Evolutionary conservation across 768 basidiomycete species (phyloP), one percentile per base, ranked within the genome.

Genomic region (Calocybe cyanea): DNA sequence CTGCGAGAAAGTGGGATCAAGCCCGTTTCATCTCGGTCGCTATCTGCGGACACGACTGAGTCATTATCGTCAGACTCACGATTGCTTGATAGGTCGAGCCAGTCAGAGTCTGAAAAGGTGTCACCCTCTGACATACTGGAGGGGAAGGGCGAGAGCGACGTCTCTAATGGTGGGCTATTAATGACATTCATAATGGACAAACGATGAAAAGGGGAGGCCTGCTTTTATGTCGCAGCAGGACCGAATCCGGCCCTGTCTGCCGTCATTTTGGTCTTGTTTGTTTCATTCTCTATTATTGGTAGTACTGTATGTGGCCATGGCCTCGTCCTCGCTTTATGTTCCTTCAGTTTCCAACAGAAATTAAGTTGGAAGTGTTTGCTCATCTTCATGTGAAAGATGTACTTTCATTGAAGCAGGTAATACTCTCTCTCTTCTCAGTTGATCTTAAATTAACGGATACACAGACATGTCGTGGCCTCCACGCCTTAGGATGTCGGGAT

Each of bases 21-120:
- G 49, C 55, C 62, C 49, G 63, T 60, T 61, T 76, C 76, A 57
- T 81, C 81, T 62, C 67, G 80, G 73, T 85, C 83, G 58, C 76
- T 79, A 60, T 74, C 79, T 51, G 71, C 68, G 52, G 80, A 80
- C 53, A 69, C 76, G 60, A 81, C 64, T 45, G 84, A 86, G 58
- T 85, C 83, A 62, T 78, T 80, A 66, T 83, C 80, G 58, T 84
- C 85, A 28, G 84, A 85, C 44, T 80, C 80, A 54, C 77, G 78
- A 61, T 76, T 79, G 57, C 80, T 82, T 23, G 83, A 69, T 54
- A 90, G 75, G 57, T 89, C 87, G 57, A 87, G 82, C 87, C 87
- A 90, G 64, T 90, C 87, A 23, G 84, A 87, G 68, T 90, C 87
- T 31, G 86, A 89, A 51, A 79, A 63, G 50, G 64, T 77, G 60